Conservation (phyloP, 2,329 filamentous ascomycete genomes). For the Neophaeococcomyces mojaviensis region DNA sequence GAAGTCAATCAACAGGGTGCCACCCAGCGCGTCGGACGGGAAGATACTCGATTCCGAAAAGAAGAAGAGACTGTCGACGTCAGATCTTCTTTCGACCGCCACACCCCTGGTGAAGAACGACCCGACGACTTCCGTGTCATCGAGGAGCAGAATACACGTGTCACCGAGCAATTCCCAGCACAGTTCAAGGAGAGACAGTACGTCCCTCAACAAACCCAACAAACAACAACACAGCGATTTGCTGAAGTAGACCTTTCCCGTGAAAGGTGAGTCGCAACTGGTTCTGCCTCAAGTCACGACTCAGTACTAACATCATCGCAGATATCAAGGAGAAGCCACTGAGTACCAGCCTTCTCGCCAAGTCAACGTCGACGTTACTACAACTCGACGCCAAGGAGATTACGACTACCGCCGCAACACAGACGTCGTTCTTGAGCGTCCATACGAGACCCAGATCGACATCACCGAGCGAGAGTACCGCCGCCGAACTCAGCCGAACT, state of each 20-base stretch:
- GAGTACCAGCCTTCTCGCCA: conserved; percentile 25
- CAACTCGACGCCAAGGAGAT: conserved; percentile 31
- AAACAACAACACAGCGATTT: conserved; percentile 27
- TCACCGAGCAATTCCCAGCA: conserved; percentile 19
- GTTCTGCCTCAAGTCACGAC: conserved; percentile 20
- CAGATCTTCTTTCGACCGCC: conserved; percentile 65
- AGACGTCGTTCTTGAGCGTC: conserved; percentile 29
- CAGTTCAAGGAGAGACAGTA: conserved; percentile 5
- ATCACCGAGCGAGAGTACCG: conserved; percentile 56
- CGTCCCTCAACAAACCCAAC: not conserved
- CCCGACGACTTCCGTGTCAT: conserved; percentile 36
- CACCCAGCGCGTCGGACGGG: conserved; percentile 86
- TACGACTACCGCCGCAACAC: conserved; percentile 18
- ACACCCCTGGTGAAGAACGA: conserved; percentile 52
- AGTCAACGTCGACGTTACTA: conserved; percentile 35
- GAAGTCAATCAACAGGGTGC: conserved; percentile 65
- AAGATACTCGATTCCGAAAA: conserved; percentile 81
- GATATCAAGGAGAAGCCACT: conserved; percentile 50
- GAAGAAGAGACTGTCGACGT: conserved; percentile 61
- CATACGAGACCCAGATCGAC: conserved; percentile 44
- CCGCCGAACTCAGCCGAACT: conserved; percentile 51
- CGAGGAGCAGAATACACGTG: conserved; percentile 27
- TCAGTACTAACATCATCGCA: conserved; percentile 30
- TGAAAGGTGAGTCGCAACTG: conserved; percentile 43
- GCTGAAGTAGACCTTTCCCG: conserved; percentile 45